A percentile compares a stretch with the other conserved stretches of the same genome.
Conservation (phyloP, 495 filamentous ascomycete species). For the Annulohypoxylon bovei region DNA sequence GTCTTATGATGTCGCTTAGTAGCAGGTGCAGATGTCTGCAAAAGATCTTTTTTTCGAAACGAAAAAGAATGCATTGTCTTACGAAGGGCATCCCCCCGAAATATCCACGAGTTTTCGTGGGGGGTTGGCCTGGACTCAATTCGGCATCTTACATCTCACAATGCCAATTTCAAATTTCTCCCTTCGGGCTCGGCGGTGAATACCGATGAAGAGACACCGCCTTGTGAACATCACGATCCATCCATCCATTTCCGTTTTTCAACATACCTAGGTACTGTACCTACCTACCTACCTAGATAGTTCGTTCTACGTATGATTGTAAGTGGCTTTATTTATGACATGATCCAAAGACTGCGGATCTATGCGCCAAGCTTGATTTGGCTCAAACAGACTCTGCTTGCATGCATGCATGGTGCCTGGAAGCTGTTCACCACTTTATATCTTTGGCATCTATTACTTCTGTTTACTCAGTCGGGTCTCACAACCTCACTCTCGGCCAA, state of each 20-base stretch:
- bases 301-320: slow-evolving; percentile 38
- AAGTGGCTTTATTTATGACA: slow-evolving; percentile 39
- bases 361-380: slow-evolving; percentile 39
- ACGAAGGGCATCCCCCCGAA: slow-evolving; percentile 20
- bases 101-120: slow-evolving; percentile 39
- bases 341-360: slow-evolving; percentile 36
- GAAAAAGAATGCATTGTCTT: slow-evolving; percentile 19
- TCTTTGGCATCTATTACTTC: slow-evolving; percentile 19
- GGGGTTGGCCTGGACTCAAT: slow-evolving; percentile 16
- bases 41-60: slow-evolving; percentile 8
- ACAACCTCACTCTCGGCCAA: slow-evolving; percentile 34
- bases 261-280: neutral
- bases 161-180: neutral
- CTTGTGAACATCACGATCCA: slow-evolving; percentile 24
- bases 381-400: slow-evolving; percentile 17
- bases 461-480: slow-evolving; percentile 5
- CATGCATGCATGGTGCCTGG: slow-evolving; percentile 38
- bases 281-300: neutral
- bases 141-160: slow-evolving; percentile 26
- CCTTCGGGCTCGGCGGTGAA: slow-evolving; percentile 21
- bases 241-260: slow-evolving; percentile 5
- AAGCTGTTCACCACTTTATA: neutral
- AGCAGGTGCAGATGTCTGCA: slow-evolving; percentile 1
- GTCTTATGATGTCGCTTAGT: slow-evolving; percentile 26
- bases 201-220: slow-evolving; percentile 34